phyloP scores from a whole-genome alignment of 768 basidiomycete species.

The Mycena venus region DNA sequence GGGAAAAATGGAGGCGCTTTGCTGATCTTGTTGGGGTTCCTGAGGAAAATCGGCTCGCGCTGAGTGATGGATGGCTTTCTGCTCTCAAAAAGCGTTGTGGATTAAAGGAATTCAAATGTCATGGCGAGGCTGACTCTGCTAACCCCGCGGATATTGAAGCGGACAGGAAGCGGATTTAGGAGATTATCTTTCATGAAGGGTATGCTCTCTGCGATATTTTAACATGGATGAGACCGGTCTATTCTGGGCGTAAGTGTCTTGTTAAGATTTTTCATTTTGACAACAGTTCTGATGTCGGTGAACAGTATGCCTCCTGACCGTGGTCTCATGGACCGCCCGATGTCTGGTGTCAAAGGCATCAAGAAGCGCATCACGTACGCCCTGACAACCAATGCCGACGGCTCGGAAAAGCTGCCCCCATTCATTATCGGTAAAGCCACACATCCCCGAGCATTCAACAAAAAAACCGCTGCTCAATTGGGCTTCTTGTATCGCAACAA shows the following conservation, averaged over 20 bases:
- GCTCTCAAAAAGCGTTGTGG: conserved; percentile 39
- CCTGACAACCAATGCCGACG: conserved; percentile 38
- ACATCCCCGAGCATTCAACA: conserved; percentile 33
- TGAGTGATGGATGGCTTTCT: conserved; percentile 53
- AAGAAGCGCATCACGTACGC: conserved; percentile 36
- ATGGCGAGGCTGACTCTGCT: conserved; percentile 52
- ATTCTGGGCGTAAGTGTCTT: conserved; percentile 47
- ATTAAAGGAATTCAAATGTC: conserved; percentile 40
- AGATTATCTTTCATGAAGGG: conserved; percentile 40
- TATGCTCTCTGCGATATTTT: conserved; percentile 47
- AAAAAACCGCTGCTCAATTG: conserved; percentile 34
- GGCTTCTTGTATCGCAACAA: conserved; percentile 40
- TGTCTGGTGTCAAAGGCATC: conserved; percentile 34
- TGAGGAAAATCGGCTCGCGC: conserved; percentile 43
- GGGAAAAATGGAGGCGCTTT: conserved; percentile 50
- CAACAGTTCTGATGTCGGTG: neutral
- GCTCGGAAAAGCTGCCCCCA: conserved; percentile 28
- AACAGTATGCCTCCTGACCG: conserved; percentile 32
- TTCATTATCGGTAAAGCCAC: conserved; percentile 35
- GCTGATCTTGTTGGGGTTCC: conserved; percentile 47
- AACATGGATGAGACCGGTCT: conserved; percentile 53
- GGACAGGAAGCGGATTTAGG: conserved; percentile 40
- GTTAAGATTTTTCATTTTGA: neutral
- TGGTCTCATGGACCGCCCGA: conserved; percentile 22
- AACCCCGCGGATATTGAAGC: conserved; percentile 35